These are phyloP conservation scores for Lachancea quebecensis DNA, from an alignment of 805 yeast genomes.

Conservation along the genomic window DNA sequence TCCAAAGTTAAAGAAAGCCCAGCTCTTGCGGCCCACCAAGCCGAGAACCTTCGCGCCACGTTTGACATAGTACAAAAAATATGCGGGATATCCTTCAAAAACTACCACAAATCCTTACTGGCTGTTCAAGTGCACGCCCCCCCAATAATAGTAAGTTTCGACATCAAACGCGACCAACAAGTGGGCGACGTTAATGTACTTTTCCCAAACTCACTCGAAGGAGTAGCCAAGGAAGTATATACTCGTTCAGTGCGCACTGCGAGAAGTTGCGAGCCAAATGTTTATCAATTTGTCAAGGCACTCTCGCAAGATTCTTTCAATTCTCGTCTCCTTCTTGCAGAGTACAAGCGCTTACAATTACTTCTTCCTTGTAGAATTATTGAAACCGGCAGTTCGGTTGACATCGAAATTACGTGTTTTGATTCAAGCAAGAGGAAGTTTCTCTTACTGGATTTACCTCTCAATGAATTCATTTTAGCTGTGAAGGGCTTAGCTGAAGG, in stretches of 20 bases:
- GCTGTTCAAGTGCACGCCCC: neutral
- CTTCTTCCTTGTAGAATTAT: conserved; percentile 13
- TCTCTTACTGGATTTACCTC: conserved; percentile 10
- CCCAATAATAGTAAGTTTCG: neutral
- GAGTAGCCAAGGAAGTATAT: neutral
- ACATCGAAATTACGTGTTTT: conserved; percentile 13
- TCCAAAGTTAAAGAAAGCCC: conserved; percentile 3
- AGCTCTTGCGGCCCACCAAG: conserved; percentile 10
- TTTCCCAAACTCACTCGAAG: neutral
- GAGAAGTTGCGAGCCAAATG: neutral
- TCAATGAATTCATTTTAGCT: conserved; percentile 12
- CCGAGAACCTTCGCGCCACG: conserved; percentile 8
- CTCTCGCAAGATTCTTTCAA: neutral
- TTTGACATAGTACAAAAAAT: conserved; percentile 11
- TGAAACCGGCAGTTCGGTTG: neutral
- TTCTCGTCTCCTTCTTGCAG: neutral
- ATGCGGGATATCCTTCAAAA: conserved; percentile 9
- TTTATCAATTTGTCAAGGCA: neutral
- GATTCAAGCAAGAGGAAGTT: conserved; percentile 12
- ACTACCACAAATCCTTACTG: neutral
- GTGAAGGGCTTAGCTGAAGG: neutral
- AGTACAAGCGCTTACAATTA: conserved; percentile 9
- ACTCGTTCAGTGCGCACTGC: neutral
- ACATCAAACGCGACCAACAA: neutral
- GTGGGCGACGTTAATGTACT: neutral